Base-by-base conservation (phyloP, 1,284 basidiomycete genomes). In the Amylostereum chailletii region DNA sequence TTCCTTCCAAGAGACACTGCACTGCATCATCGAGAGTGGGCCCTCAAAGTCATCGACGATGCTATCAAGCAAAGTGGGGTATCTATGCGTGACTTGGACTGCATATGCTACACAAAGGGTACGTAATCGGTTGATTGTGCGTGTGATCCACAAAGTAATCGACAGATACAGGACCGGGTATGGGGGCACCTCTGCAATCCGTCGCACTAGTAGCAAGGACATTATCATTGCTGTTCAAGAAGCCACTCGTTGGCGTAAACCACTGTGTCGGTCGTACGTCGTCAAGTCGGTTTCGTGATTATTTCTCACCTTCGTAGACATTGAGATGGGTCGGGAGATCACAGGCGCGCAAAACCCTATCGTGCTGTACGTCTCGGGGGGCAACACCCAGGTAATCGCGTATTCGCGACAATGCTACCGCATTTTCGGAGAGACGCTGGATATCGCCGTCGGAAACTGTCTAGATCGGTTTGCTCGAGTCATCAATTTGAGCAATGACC, bases 371-470 rank as follows among this genome's bases (percentile, higher is more conserved):
- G 96, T 99, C 8, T 98, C 94, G 0, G 96, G 96, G 10, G 96
- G 96, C 7, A 99, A 99, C 67, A 99, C 96, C 0, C 96, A 99
- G 68, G 94, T 99, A 34, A 98, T 99, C 56, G 96, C 96, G 1
- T 99, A 99, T 66, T 96, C 93, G 19, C 87, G 92, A 57, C 92
- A 98, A 62, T 81, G 92, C 54, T 99, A 99, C 65, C 83, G 96
- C 42, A 99, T 99, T 57, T 99, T 99, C 65, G 96, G 96, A 30
- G 96, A 99, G 69, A 99, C 96, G 8, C 77, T 99, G 46, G 96
- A 99, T 62, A 99, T 99, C 53, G 96, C 96, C 7, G 94, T 99
- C 30, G 96, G 96, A 33, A 99, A 99, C 67, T 99, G 95, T 63
- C 75, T 99, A 30, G 96, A 99, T 67, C 83, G 96, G 2, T 99